phyloP scores from a whole-genome alignment of 2,329 filamentous ascomycete genomes.

The Aspergillus brasiliensis region DNA sequence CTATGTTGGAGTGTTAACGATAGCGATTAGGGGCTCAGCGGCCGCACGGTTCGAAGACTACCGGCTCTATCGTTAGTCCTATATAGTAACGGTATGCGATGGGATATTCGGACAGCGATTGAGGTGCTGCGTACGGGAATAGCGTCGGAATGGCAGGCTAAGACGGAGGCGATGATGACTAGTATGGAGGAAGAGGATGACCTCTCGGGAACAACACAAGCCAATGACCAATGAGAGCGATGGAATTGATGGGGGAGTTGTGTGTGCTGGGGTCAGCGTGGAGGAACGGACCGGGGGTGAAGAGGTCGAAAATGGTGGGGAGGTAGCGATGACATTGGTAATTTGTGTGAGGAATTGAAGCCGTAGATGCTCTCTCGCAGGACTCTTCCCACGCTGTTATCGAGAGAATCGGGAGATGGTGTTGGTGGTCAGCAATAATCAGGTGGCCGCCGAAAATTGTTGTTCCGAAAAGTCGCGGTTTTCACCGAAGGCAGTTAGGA shows the following conservation, averaged over 20 bases:
- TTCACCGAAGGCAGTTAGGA: constrained; percentile 38
- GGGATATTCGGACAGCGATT: constrained; percentile 41
- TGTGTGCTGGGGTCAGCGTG: not conserved
- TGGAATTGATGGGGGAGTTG: not conserved
- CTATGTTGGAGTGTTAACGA: not conserved
- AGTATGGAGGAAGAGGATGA: not conserved
- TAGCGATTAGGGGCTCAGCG: constrained; percentile 40
- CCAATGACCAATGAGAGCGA: constrained; percentile 5
- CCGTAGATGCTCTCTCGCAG: not conserved
- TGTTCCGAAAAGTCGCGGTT: constrained; percentile 41
- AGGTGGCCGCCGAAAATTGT: constrained; percentile 20
- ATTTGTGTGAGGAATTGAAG: not conserved
- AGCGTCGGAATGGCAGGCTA: constrained; percentile 33
- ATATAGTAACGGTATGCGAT: constrained; percentile 38
- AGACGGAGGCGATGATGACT: constrained; percentile 12
- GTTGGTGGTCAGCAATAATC: not conserved
- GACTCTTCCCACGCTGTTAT: not conserved
- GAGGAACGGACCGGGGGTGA: not conserved
- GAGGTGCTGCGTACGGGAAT: constrained; percentile 40
- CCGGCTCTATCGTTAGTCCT: constrained; percentile 46
- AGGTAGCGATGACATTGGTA: too few relatives aligned
- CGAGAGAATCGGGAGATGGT: not conserved
- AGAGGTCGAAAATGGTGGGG: too few relatives aligned
- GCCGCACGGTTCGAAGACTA: constrained; percentile 44
- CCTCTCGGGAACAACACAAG: not conserved